phyloP scores from a whole-genome alignment of 2,329 filamentous ascomycete genomes.

The Scortechinia acanthostroma region DNA sequence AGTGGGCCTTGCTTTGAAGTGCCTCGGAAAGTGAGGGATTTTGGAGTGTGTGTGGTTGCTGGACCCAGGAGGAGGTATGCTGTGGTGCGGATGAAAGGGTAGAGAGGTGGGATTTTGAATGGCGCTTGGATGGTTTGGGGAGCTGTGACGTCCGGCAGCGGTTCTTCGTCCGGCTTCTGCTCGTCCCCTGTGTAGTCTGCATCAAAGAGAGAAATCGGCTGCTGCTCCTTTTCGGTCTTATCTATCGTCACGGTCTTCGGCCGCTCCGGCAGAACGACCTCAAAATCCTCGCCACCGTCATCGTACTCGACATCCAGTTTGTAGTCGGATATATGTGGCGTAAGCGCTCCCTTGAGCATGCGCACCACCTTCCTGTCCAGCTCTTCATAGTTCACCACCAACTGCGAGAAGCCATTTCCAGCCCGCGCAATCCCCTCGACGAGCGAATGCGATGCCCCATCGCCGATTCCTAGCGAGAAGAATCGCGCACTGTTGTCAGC shows the following conservation, averaged over 20 bases:
- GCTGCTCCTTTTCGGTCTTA: not conserved
- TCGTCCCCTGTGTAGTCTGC: slow-evolving; percentile 12
- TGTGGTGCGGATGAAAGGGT: slow-evolving; percentile 57
- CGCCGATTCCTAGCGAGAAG: slow-evolving; percentile 27
- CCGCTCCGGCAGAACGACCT: not conserved
- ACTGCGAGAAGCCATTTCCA: slow-evolving; percentile 36
- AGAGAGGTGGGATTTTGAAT: slow-evolving; percentile 53
- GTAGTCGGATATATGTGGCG: slow-evolving; percentile 45
- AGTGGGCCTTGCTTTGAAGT: slow-evolving; percentile 49
- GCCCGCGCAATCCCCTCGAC: slow-evolving; percentile 27
- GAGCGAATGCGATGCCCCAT: slow-evolving; percentile 23
- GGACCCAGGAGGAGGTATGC: slow-evolving; percentile 60
- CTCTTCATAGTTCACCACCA: slow-evolving; percentile 43
- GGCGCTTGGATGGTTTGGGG: slow-evolving; percentile 62
- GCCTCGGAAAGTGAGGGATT: slow-evolving; percentile 48
- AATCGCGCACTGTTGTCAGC: slow-evolving; percentile 16
- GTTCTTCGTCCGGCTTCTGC: slow-evolving; percentile 25
- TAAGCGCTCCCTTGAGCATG: slow-evolving; percentile 55
- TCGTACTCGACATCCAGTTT: slow-evolving; percentile 17
- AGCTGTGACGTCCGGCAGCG: slow-evolving; percentile 39
- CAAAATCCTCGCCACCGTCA: not conserved
- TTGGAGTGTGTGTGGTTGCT: slow-evolving; percentile 29
- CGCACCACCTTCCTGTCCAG: slow-evolving; percentile 48
- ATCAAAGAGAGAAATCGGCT: slow-evolving; percentile 7
- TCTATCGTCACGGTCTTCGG: too few relatives aligned